A percentile compares a stretch with the other conserved stretches of the same genome.
phyloP scores from a whole-genome alignment of 495 filamentous ascomycete genomes.

The Acidiella bohemica region DNA sequence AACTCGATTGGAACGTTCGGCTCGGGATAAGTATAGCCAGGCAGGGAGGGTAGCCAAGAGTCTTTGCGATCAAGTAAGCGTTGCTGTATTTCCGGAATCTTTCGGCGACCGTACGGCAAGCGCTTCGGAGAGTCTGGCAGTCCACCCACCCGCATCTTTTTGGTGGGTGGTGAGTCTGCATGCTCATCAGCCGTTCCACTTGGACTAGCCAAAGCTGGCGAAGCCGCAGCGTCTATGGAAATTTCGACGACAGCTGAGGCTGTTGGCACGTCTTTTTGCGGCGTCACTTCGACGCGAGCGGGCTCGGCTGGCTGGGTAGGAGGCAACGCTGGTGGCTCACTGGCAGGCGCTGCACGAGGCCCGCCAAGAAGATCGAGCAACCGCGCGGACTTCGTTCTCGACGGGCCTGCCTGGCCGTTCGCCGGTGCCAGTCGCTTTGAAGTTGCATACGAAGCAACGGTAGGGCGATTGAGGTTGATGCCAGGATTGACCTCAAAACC shows the following conservation, averaged over 20 bases:
- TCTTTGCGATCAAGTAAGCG: conserved; percentile 40
- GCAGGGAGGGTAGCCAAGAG: conserved; percentile 20
- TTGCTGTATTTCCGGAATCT: conserved; percentile 47
- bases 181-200: too few relatives aligned
- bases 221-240: too few relatives aligned
- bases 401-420: too few relatives aligned
- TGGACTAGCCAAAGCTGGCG: too few relatives aligned
- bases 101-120: conserved; percentile 31
- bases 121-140: too few relatives aligned
- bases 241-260: too few relatives aligned
- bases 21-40: conserved; percentile 11
- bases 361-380: conserved; percentile 17
- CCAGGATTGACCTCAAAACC: conserved; percentile 6
- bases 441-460: neutral
- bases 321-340: too few relatives aligned
- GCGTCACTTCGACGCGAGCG: too few relatives aligned
- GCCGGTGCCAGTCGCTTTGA: too few relatives aligned
- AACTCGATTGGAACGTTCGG: conserved; percentile 17
- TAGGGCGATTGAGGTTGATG: conserved; percentile 4
- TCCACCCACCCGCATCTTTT: too few relatives aligned
- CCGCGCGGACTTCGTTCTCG: neutral
- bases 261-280: too few relatives aligned
- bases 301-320: neutral
- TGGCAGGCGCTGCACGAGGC: neutral
- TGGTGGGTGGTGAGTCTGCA: too few relatives aligned